These are phyloP conservation scores for Globisporangium abappressorium DNA, from an alignment of 352 stramenopile species.

Conservation along the genomic window DNA sequence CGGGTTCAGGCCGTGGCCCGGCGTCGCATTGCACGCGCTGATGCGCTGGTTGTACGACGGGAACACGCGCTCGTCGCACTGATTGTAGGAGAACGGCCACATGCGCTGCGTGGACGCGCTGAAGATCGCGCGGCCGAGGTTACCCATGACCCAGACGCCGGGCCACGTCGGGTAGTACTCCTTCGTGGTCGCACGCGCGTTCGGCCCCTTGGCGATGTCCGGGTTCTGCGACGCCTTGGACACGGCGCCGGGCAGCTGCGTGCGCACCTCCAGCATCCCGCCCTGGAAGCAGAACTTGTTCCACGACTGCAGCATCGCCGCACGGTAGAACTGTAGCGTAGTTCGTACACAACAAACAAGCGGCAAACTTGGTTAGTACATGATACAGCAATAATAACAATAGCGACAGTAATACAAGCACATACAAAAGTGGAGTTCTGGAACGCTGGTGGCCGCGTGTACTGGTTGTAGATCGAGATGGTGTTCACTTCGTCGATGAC, in stretches of 20 bases:
- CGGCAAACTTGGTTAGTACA: neutral
- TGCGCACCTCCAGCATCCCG: slow-evolving; percentile 90
- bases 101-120: slow-evolving; percentile 91
- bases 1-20: slow-evolving; percentile 91
- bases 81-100: slow-evolving; percentile 95
- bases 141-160: slow-evolving; percentile 95
- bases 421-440: slow-evolving; percentile 50
- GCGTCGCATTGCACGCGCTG: slow-evolving; percentile 88
- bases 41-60: slow-evolving; percentile 64
- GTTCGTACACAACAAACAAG: neutral
- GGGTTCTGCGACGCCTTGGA: slow-evolving; percentile 61
- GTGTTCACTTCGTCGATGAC: slow-evolving; percentile 47
- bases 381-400: neutral
- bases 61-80: slow-evolving; percentile 88
- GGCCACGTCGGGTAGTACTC: slow-evolving; percentile 87
- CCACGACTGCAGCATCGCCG: slow-evolving; percentile 91
- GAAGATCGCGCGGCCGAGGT: slow-evolving; percentile 94
- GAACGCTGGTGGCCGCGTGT: slow-evolving; percentile 45
- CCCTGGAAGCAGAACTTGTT: slow-evolving; percentile 96
- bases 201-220: slow-evolving; percentile 73
- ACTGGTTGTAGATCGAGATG: slow-evolving; percentile 72
- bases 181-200: slow-evolving; percentile 28
- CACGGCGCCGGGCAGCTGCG: slow-evolving; percentile 87
- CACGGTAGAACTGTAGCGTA: slow-evolving; percentile 14
- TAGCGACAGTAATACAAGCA: slow-evolving; percentile 6